A percentile compares a stretch with the other conserved stretches of the same genome.
Evolutionary conservation across 129 eudicot species (phyloP).

Genomic region (Flaveria trinervia): DNA sequence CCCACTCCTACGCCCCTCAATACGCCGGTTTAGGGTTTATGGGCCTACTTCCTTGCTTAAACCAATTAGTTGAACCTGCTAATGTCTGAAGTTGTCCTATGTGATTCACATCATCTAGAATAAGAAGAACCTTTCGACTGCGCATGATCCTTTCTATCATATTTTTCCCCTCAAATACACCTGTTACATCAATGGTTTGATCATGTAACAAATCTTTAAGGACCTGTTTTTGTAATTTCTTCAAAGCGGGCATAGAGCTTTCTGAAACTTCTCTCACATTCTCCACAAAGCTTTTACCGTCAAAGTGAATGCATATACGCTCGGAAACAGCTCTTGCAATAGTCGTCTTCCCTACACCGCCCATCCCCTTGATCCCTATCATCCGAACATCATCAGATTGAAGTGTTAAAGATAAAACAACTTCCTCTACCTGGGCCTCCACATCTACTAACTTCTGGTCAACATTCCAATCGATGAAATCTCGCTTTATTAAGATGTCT

Average conservation of each 20-base stretch:
- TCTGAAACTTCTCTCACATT: no score
- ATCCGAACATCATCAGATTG: slow-evolving; percentile 8
- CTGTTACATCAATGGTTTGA: not conserved
- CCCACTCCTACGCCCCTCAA: no score
- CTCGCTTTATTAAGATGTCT: not conserved
- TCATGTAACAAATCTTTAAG: not conserved
- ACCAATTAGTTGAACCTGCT: slow-evolving; percentile 15
- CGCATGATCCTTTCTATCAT: not conserved
- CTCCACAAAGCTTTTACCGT: no score
- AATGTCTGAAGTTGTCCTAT: slow-evolving; percentile 3
- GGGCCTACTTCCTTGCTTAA: slow-evolving; percentile 7
- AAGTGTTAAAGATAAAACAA: not conserved
- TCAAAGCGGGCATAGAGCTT: not conserved
- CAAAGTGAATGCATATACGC: not conserved
- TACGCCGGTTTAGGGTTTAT: no score
- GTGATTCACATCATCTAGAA: slow-evolving; percentile 27
- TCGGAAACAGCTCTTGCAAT: not conserved
- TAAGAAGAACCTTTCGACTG: not conserved
- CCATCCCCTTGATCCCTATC: slow-evolving; percentile 24
- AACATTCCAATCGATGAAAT: not conserved
- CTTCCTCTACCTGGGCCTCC: not conserved
- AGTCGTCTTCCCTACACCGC: slow-evolving; percentile 23
- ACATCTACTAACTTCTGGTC: not conserved
- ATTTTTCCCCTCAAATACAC: not conserved
- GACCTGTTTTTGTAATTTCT: not conserved